Conservation (phyloP, 2,329 filamentous ascomycete genomes). For the Thelonectria discophora region DNA sequence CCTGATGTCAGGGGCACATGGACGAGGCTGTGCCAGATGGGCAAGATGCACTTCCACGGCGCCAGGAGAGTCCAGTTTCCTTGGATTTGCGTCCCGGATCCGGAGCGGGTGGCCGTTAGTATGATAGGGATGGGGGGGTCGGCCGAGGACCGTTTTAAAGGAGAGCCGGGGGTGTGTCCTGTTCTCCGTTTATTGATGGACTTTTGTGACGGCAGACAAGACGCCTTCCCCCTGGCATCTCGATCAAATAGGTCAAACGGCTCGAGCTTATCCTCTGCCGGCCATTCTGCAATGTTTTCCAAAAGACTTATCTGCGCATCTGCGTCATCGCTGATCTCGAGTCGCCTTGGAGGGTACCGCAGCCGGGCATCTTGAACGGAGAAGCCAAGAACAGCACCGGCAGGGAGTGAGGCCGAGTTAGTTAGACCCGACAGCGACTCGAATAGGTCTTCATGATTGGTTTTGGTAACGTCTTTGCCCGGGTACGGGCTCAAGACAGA, state of each 20-base stretch:
- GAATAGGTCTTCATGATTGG: conserved; percentile 59
- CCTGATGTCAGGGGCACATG: conserved; percentile 83
- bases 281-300: conserved; percentile 72
- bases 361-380: conserved; percentile 82
- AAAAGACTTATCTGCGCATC: conserved; percentile 57
- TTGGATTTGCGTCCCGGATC: conserved; percentile 59
- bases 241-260: conserved; percentile 73
- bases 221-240: conserved; percentile 69
- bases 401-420: conserved; percentile 75
- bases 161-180: conserved; percentile 67
- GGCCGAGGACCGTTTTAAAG: conserved; percentile 62
- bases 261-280: conserved; percentile 62
- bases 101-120: conserved; percentile 68
- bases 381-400: conserved; percentile 76
- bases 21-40: conserved; percentile 87
- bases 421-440: conserved; percentile 65
- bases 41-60: conserved; percentile 88
- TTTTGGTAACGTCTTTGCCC: conserved; percentile 39
- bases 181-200: conserved; percentile 80
- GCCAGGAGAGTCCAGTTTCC: conserved; percentile 85
- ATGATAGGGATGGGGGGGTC: conserved; percentile 84
- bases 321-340: conserved; percentile 53
- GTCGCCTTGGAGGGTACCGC: conserved; percentile 73
- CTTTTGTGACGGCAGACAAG: conserved; percentile 77
- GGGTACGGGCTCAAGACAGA: conserved; percentile 69